Percentiles rank a stretch among this genome's conserved stretches.
Conservation (phyloP, 352 stramenopile genomes). For the Phytophthora constricta region DNA sequence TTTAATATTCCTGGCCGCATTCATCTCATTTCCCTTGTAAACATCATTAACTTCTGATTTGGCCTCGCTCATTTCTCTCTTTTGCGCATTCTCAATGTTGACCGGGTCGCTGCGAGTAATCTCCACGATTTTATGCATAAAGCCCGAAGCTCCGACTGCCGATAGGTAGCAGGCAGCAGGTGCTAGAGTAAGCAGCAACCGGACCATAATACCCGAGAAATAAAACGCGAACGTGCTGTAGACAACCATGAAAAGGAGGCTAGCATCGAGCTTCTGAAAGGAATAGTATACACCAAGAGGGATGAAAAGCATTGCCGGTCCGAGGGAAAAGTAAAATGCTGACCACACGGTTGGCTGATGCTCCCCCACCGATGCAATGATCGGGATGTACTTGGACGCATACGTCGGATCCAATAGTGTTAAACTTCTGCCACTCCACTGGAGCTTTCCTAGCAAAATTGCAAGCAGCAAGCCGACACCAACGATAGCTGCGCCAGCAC, state of each 20-base stretch:
- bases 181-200: constrained; percentile 91
- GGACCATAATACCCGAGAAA: constrained; percentile 94
- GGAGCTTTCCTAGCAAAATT: constrained; percentile 76
- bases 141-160: constrained; percentile 79
- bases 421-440: constrained; percentile 92
- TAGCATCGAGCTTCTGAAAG: constrained; percentile 73
- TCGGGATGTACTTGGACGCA: constrained; percentile 95
- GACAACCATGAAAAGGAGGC: constrained; percentile 91
- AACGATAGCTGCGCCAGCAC: constrained; percentile 42
- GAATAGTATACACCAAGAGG: constrained; percentile 91
- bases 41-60: neutral
- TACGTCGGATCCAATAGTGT: constrained; percentile 94
- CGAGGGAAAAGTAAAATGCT: constrained; percentile 93
- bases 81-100: constrained; percentile 7
- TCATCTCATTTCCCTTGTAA: neutral
- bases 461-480: constrained; percentile 48
- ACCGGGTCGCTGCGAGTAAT: constrained; percentile 18
- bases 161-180: constrained; percentile 91
- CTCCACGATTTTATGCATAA: constrained; percentile 55
- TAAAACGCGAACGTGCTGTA: constrained; percentile 93
- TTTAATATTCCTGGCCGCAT: neutral
- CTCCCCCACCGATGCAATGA: constrained; percentile 95
- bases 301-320: constrained; percentile 86
- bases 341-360: constrained; percentile 95
- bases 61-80: neutral